Percentiles rank a stretch among this genome's conserved stretches.
Conservation (phyloP, 1,284 basidiomycete species). For the Trametes hirsuta region DNA sequence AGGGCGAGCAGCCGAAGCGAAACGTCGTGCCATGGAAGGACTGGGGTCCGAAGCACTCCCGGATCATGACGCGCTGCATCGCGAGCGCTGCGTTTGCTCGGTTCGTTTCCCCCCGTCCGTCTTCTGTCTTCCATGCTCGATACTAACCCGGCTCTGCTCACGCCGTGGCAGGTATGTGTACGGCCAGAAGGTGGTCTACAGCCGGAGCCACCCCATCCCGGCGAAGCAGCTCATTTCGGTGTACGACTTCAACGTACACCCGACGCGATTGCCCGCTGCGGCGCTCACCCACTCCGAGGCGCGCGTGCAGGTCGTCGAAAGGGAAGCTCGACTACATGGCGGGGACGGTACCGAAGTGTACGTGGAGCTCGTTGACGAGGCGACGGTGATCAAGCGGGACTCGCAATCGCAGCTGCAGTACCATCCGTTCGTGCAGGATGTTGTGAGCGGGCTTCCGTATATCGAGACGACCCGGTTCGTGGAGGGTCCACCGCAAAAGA, state of each 20-base stretch:
- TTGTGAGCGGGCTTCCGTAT: constrained; percentile 17
- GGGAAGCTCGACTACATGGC: background rate
- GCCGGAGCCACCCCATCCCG: constrained; percentile 19
- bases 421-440: constrained; percentile 13
- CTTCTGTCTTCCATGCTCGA: background rate
- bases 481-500: background rate
- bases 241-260: constrained; percentile 43
- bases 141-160: too few relatives aligned
- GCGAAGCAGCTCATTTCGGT: constrained; percentile 13
- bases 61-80: constrained; percentile 37
- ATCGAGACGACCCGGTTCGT: background rate
- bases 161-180: constrained; percentile 44
- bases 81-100: constrained; percentile 2
- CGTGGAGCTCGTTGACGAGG: constrained; percentile 2
- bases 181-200: constrained; percentile 42
- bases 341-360: background rate
- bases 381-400: constrained; percentile 7
- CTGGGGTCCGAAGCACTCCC: constrained; percentile 49
- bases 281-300: background rate
- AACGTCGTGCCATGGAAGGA: constrained; percentile 16
- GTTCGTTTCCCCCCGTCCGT: constrained; percentile 4
- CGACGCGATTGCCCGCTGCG: constrained; percentile 18
- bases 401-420: background rate
- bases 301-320: background rate
- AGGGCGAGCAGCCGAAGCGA: background rate